Evolutionary conservation across 139 green algal genomes (phyloP).

Genomic region (Coelastrella sp.): DNA sequence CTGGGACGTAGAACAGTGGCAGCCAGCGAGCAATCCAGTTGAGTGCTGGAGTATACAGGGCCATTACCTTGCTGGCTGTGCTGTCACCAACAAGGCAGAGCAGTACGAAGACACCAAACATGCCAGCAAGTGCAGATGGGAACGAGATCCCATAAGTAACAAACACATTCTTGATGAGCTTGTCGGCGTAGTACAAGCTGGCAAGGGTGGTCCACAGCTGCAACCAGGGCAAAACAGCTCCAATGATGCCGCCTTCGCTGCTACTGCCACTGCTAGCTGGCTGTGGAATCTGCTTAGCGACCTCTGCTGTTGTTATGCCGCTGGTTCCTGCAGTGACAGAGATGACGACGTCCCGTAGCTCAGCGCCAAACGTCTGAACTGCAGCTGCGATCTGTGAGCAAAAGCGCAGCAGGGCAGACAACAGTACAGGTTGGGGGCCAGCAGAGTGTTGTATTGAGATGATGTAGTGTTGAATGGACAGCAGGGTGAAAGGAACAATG

Average conservation of each 20-base stretch:
- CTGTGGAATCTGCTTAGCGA: conserved; percentile 1
- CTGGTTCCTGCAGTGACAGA: background rate
- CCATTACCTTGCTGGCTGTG: conserved; percentile 52
- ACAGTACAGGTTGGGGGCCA: too few relatives aligned
- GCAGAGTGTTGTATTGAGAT: too few relatives aligned
- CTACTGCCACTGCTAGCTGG: background rate
- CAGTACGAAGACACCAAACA: conserved; percentile 67
- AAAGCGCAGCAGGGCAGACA: too few relatives aligned
- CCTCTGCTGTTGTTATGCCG: conserved; percentile 8
- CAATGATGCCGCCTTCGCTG: background rate
- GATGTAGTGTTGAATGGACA: too few relatives aligned
- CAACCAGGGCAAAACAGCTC: conserved; percentile 41
- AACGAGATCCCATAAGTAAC: conserved; percentile 49
- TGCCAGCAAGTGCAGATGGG: conserved; percentile 65
- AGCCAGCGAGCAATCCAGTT: conserved; percentile 90
- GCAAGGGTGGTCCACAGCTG: conserved; percentile 61
- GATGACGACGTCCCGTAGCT: conserved; percentile 6
- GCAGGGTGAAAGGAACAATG: too few relatives aligned
- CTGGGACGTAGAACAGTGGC: conserved; percentile 91
- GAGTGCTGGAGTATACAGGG: conserved; percentile 74
- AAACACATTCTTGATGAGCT: conserved; percentile 56
- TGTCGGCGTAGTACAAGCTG: conserved; percentile 62
- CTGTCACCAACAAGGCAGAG: conserved; percentile 59
- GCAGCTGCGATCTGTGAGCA: conserved; percentile 11
- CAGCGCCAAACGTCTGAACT: background rate